Conservation (phyloP, 2,329 filamentous ascomycete genomes). For the Epichloe brachyelytri region DNA sequence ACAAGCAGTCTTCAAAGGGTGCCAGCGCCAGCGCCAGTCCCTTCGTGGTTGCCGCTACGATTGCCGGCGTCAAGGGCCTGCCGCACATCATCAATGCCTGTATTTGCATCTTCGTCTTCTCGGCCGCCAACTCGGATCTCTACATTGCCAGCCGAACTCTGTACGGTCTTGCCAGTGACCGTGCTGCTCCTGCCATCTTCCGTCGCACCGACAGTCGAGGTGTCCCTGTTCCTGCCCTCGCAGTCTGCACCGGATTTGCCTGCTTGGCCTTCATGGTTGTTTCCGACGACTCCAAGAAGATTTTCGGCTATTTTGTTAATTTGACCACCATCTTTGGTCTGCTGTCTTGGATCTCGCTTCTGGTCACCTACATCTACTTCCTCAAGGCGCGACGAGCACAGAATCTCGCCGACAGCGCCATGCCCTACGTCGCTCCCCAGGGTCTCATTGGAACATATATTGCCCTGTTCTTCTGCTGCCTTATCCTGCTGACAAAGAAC, state of each 20-base stretch:
- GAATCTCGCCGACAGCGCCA: conserved; percentile 36
- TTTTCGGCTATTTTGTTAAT: conserved; percentile 56
- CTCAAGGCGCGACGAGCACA: conserved; percentile 50
- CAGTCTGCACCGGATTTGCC: conserved; percentile 45
- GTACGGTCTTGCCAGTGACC: conserved; percentile 59
- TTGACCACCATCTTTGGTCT: conserved; percentile 54
- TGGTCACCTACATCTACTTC: conserved; percentile 56
- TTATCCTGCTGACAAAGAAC: conserved; percentile 75
- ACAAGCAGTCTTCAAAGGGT: conserved; percentile 16
- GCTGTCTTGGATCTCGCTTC: conserved; percentile 54
- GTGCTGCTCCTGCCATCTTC: conserved; percentile 60
- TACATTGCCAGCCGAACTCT: conserved; percentile 65
- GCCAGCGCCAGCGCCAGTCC: conserved; percentile 41
- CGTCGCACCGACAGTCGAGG: conserved; percentile 57
- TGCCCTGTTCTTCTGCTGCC: conserved; percentile 55
- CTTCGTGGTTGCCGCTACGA: conserved; percentile 59
- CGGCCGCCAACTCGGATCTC: conserved; percentile 63
- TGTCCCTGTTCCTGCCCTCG: conserved; percentile 56
- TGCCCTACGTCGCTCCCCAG: conserved; percentile 58
- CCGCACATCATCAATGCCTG: conserved; percentile 60
- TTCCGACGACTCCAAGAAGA: conserved; percentile 37
- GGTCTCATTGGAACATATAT: conserved; percentile 56
- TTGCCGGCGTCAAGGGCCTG: conserved; percentile 49
- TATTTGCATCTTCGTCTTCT: conserved; percentile 65
- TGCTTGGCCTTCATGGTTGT: conserved; percentile 60